phyloP scores from a whole-genome alignment of 2,329 filamentous ascomycete species.

The Colletotrichum eremochloae region DNA sequence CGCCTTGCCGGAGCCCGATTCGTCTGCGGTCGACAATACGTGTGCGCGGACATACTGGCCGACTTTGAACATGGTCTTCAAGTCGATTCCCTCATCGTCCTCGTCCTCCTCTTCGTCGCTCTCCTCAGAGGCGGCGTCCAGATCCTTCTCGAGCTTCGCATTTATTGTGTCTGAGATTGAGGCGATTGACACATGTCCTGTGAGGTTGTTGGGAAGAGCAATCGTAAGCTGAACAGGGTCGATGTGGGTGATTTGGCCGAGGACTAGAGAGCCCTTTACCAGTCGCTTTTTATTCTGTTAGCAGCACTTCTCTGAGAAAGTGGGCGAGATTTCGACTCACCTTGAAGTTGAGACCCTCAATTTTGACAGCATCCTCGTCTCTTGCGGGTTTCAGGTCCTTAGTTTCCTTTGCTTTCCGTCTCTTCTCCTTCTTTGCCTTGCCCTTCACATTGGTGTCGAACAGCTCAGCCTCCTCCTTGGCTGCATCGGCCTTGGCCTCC shows the following conservation, averaged over 20 bases:
- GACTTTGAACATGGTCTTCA: constrained; percentile 80
- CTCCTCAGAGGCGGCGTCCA: constrained; percentile 65
- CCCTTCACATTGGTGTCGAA: constrained; percentile 65
- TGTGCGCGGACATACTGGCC: constrained; percentile 91
- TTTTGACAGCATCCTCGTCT: constrained; percentile 73
- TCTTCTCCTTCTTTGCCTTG: constrained; percentile 66
- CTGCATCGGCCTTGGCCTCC: constrained; percentile 90
- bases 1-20: constrained; percentile 70
- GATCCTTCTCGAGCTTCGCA: constrained; percentile 78
- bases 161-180: constrained; percentile 88
- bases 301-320: constrained; percentile 31
- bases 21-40: constrained; percentile 83
- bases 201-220: constrained; percentile 91
- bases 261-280: constrained; percentile 85
- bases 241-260: constrained; percentile 88
- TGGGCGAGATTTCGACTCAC: constrained; percentile 58
- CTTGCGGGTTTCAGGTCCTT: constrained; percentile 61
- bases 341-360: constrained; percentile 92
- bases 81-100: constrained; percentile 73
- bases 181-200: constrained; percentile 91
- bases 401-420: constrained; percentile 65
- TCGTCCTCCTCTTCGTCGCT: constrained; percentile 66
- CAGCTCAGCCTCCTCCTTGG: constrained; percentile 81
- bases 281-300: constrained; percentile 73
- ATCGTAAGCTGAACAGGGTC: constrained; percentile 83